A percentile compares a stretch with the other conserved stretches of the same genome.
Evolutionary conservation across 2,329 filamentous ascomycete species (phyloP).

Genomic region (Colletotrichum sp.): DNA sequence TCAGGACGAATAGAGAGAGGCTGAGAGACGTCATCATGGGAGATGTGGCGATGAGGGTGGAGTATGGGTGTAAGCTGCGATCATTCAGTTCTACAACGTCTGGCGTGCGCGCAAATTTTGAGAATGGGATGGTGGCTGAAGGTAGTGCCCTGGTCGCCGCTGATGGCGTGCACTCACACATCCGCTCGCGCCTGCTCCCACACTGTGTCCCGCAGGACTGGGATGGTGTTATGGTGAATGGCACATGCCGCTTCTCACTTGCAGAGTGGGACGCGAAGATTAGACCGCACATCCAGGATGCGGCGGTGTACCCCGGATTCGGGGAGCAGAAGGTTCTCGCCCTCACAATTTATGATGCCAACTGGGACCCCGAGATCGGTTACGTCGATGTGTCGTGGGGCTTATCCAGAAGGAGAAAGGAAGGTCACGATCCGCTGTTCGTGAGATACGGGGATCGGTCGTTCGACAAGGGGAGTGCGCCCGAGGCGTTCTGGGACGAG

Average conservation of each 20-base stretch:
- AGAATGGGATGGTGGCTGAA: neutral
- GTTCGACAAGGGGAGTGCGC: neutral
- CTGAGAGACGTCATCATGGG: neutral
- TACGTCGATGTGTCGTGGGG: neutral
- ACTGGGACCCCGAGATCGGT: neutral
- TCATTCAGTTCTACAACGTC: accelerated
- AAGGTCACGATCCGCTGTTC: neutral
- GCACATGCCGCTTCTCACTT: accelerated
- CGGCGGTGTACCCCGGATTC: neutral
- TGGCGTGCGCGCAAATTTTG: neutral
- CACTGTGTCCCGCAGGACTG: neutral
- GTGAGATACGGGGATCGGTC: neutral
- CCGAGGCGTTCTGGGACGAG: neutral
- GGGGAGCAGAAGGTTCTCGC: neutral
- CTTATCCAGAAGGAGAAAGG: neutral
- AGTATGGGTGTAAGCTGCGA: neutral
- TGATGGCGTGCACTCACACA: neutral
- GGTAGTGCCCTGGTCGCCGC: neutral
- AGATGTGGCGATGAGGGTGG: accelerated
- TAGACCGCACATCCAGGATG: neutral
- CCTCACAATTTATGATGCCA: neutral
- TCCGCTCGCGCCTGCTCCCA: neutral
- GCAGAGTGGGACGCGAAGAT: neutral
- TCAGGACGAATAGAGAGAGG: neutral
- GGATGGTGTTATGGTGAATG: neutral